These are phyloP conservation scores for Suillus weaverae DNA, from an alignment of 768 basidiomycete species.

Conservation along the genomic window DNA sequence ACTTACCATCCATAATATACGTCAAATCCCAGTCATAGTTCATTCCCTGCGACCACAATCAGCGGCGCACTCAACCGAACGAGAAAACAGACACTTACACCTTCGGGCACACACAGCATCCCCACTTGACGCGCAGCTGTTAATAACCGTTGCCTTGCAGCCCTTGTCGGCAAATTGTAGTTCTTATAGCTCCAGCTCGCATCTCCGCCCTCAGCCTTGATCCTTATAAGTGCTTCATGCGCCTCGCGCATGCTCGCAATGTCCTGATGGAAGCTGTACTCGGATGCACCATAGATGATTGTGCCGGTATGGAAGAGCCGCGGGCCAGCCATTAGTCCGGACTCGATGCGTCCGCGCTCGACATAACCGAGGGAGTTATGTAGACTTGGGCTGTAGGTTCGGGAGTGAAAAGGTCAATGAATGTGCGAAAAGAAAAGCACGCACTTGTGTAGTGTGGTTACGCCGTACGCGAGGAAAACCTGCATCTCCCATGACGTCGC, in stretches of 20 bases:
- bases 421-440: slow-evolving; percentile 13
- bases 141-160: slow-evolving; percentile 66
- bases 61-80: neutral
- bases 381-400: slow-evolving; percentile 55
- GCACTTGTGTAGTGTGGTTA: slow-evolving; percentile 77
- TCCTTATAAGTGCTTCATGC: slow-evolving; percentile 59
- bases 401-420: neutral
- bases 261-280: slow-evolving; percentile 64
- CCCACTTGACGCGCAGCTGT: slow-evolving; percentile 58
- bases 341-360: slow-evolving; percentile 68
- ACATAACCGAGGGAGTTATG: slow-evolving; percentile 60
- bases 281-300: slow-evolving; percentile 45
- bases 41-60: slow-evolving; percentile 51
- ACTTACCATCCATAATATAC: slow-evolving; percentile 72
- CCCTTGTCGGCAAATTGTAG: slow-evolving; percentile 68
- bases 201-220: slow-evolving; percentile 72
- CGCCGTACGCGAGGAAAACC: slow-evolving; percentile 73
- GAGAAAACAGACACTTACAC: slow-evolving; percentile 34
- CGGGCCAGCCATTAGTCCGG: slow-evolving; percentile 67
- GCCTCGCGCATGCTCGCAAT: slow-evolving; percentile 64
- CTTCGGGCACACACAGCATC: slow-evolving; percentile 76
- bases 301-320: slow-evolving; percentile 72
- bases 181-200: slow-evolving; percentile 78
- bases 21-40: slow-evolving; percentile 79
- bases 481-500: slow-evolving; percentile 73